phyloP scores from a whole-genome alignment of 768 basidiomycete species.

The Crassisporium funariophilum region DNA sequence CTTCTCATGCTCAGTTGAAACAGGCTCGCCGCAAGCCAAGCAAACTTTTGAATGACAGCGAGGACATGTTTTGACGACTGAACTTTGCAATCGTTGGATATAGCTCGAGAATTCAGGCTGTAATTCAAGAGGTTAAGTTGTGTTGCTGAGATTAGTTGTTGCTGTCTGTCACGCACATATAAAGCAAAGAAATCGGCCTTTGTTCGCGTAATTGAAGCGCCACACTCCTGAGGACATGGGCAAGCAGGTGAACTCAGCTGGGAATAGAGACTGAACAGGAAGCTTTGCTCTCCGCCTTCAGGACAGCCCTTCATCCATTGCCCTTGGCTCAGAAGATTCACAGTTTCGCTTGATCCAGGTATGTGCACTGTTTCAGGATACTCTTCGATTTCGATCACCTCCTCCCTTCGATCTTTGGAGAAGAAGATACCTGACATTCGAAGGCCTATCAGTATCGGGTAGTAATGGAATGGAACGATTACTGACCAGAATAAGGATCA shows the following conservation, averaged over 20 bases:
- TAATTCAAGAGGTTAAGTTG: conserved; percentile 10
- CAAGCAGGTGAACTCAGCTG: conserved; percentile 66
- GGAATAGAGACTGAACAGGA: conserved; percentile 83
- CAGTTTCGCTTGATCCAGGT: conserved; percentile 41
- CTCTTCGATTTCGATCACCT: conserved; percentile 91
- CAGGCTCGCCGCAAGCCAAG: conserved; percentile 74
- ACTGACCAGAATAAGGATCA: conserved; percentile 86
- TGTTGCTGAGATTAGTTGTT: conserved; percentile 8
- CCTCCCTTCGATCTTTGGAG: conserved; percentile 90
- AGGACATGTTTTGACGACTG: conserved; percentile 63
- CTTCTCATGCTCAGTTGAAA: conserved; percentile 42
- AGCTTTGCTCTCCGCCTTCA: conserved; percentile 88
- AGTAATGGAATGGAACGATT: not conserved
- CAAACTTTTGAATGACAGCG: conserved; percentile 65
- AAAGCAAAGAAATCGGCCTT: conserved; percentile 84
- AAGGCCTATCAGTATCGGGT: conserved; percentile 6
- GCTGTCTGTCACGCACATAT: conserved; percentile 47
- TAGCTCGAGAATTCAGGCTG: conserved; percentile 78
- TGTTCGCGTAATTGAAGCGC: conserved; percentile 55
- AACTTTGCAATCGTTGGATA: conserved; percentile 58
- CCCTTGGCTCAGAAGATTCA: conserved; percentile 80
- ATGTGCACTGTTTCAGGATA: conserved; percentile 57
- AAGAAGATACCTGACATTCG: conserved; percentile 80
- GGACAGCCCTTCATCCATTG: conserved; percentile 99
- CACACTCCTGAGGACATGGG: conserved; percentile 77